Evolutionary conservation across 371 early-diverging fungal genomes (phyloP).

Genomic region (Syncephalastrum racemosum): DNA sequence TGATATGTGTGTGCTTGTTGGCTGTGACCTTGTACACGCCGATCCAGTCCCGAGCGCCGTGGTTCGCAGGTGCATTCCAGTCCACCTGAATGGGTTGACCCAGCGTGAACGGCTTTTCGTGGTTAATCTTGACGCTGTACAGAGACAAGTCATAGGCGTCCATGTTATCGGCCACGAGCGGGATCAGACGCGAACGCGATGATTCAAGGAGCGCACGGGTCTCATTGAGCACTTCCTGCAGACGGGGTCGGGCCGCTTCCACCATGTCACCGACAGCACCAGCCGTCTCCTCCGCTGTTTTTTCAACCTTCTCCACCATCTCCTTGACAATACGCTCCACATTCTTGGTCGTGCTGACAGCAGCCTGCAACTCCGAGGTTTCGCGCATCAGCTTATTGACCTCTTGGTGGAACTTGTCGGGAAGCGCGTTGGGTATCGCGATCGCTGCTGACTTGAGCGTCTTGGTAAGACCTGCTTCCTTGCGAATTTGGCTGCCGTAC

Average conservation of each 20-base stretch:
- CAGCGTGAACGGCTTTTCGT: slow-evolving; percentile 42
- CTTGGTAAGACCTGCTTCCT: slow-evolving; percentile 78
- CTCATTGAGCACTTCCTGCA: slow-evolving; percentile 61
- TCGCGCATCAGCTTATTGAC: slow-evolving; percentile 41
- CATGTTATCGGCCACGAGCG: slow-evolving; percentile 46
- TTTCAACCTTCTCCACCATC: slow-evolving; percentile 59
- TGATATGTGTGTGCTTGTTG: slow-evolving; percentile 71
- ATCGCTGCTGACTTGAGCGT: slow-evolving; percentile 45
- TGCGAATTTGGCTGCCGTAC: slow-evolving; percentile 79
- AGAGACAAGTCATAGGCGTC: slow-evolving; percentile 50
- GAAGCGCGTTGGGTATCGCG: slow-evolving; percentile 30
- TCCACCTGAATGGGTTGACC: slow-evolving; percentile 71
- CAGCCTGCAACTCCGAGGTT: slow-evolving; percentile 33
- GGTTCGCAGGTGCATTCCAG: slow-evolving; percentile 75
- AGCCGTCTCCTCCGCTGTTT: slow-evolving; percentile 58
- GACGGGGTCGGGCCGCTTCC: slow-evolving; percentile 41
- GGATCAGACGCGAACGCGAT: slow-evolving; percentile 45
- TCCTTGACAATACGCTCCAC: slow-evolving; percentile 60
- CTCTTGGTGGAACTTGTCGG: slow-evolving; percentile 34
- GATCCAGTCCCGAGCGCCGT: slow-evolving; percentile 87
- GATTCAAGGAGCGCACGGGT: slow-evolving; percentile 53
- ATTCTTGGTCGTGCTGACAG: slow-evolving; percentile 46
- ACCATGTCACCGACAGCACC: slow-evolving; percentile 52
- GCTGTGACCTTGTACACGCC: slow-evolving; percentile 81
- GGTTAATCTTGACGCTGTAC: slow-evolving; percentile 40